These are phyloP conservation scores for Cerrena zonata DNA, from an alignment of 1,284 basidiomycete species.

Conservation along the genomic window DNA sequence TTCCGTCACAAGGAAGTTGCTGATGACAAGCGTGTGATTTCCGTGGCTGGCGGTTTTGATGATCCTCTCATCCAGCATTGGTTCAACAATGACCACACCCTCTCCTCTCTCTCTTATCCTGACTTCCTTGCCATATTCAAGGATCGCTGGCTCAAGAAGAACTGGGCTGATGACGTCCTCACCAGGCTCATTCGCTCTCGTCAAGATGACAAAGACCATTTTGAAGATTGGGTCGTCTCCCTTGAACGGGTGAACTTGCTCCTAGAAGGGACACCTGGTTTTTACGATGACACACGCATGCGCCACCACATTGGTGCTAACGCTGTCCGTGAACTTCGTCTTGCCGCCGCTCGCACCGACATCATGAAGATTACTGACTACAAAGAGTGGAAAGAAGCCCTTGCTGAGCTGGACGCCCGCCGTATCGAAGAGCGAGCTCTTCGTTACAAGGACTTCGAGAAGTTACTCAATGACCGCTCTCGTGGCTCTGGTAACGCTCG, in stretches of 20 bases:
- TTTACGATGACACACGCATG: not conserved
- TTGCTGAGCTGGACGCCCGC: not conserved
- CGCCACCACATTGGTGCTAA: not conserved
- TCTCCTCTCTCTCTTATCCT: not conserved
- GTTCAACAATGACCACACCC: not conserved
- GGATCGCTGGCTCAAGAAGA: not conserved
- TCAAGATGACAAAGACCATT: not conserved
- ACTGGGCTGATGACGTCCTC: not conserved
- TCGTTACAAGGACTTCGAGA: too few relatives aligned
- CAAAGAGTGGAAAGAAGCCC: not conserved
- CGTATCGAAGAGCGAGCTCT: too few relatives aligned
- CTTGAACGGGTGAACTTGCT: not conserved
- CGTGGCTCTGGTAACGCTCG: too few relatives aligned
- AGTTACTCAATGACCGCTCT: too few relatives aligned
- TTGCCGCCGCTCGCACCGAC: not conserved
- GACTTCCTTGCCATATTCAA: not conserved
- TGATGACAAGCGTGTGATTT: not conserved
- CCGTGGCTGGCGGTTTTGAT: not conserved
- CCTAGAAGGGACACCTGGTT: not conserved
- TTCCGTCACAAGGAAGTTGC: not conserved
- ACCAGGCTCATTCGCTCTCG: not conserved
- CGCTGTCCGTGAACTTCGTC: not conserved
- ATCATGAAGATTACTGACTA: not conserved
- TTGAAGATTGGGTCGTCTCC: not conserved
- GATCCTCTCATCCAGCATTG: not conserved